A percentile compares a stretch with the other conserved stretches of the same genome.
phyloP scores from a whole-genome alignment of 768 basidiomycete species.

The Rhizopogon salebrosus region DNA sequence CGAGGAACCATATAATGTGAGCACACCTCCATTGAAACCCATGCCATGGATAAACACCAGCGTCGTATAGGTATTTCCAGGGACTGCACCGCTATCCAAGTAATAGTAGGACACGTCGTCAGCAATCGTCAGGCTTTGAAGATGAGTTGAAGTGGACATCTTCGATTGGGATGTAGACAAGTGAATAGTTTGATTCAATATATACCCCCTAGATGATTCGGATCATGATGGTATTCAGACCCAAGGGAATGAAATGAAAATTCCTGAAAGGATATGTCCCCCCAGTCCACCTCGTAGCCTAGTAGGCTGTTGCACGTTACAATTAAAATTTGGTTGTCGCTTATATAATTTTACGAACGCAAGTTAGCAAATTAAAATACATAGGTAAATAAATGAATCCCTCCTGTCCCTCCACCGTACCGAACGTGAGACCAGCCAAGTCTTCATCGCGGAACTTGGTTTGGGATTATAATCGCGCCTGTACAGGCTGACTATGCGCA shows the following conservation, averaged over 20 bases:
- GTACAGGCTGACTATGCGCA: conserved; percentile 20
- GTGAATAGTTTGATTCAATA: too few relatives aligned
- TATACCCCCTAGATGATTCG: too few relatives aligned
- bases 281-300: too few relatives aligned
- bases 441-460: conserved; percentile 14
- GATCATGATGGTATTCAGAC: too few relatives aligned
- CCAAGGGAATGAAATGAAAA: too few relatives aligned
- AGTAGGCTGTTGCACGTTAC: too few relatives aligned
- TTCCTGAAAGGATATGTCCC: too few relatives aligned
- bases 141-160: neutral
- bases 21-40: conserved; percentile 7
- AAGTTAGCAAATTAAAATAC: too few relatives aligned
- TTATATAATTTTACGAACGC: too few relatives aligned
- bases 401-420: neutral
- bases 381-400: too few relatives aligned
- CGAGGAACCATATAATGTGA: neutral
- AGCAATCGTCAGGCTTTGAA: neutral
- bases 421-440: neutral
- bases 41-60: conserved; percentile 7
- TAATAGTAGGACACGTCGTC: neutral
- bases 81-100: neutral
- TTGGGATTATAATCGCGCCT: conserved; percentile 21
- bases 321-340: too few relatives aligned
- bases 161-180: neutral
- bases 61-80: conserved; percentile 1